Percentiles rank a stretch among this genome's conserved stretches.
These are phyloP conservation scores for Suhomyces emberorum DNA, from an alignment of 805 yeast species.

Conservation along the genomic window DNA sequence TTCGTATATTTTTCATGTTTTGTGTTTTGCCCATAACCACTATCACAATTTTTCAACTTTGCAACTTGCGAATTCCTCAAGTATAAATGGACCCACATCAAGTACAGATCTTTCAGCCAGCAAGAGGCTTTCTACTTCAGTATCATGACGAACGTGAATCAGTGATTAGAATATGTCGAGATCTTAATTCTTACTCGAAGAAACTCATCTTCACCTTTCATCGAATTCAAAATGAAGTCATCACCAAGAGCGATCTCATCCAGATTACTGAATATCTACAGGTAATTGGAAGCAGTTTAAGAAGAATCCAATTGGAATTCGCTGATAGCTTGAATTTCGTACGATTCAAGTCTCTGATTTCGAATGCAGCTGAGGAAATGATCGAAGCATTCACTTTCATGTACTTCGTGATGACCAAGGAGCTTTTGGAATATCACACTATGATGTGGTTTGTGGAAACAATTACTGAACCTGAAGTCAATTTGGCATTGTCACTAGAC, in stretches of 20 bases:
- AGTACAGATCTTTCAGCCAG: slow-evolving; percentile 16
- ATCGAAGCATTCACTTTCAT: slow-evolving; percentile 25
- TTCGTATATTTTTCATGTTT: no score
- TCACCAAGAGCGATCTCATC: slow-evolving; percentile 1
- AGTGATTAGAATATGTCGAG: slow-evolving; percentile 34
- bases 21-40: no score
- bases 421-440: slow-evolving; percentile 12
- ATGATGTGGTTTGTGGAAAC: slow-evolving; percentile 7
- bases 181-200: slow-evolving; percentile 37
- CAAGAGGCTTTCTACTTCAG: slow-evolving; percentile 15
- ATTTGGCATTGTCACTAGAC: background rate
- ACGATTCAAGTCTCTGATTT: slow-evolving; percentile 17
- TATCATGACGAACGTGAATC: slow-evolving; percentile 32
- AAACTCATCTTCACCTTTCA: slow-evolving; percentile 28
- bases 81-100: background rate
- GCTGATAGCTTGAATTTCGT: slow-evolving; percentile 11
- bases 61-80: background rate
- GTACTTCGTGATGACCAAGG: slow-evolving; percentile 12
- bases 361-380: slow-evolving; percentile 26
- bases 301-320: slow-evolving; percentile 5
- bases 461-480: background rate
- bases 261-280: slow-evolving; percentile 14
- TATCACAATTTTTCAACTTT: no score
- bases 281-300: slow-evolving; percentile 10
- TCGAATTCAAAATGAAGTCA: slow-evolving; percentile 9